Base-by-base conservation (phyloP, 169 alveolate species). In the Fabrea salina region DNA sequence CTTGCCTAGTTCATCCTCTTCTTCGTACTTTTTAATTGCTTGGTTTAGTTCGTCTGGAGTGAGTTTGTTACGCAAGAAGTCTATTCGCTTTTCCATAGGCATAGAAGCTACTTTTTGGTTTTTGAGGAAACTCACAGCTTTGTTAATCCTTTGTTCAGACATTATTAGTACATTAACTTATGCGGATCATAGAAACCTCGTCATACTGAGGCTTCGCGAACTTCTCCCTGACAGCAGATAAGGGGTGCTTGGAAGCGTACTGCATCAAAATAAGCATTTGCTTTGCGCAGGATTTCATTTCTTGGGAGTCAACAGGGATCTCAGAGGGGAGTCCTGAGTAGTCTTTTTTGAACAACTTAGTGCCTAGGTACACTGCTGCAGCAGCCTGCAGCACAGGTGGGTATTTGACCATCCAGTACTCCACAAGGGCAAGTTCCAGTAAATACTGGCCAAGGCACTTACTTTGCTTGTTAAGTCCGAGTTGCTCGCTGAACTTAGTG, bases 391-490 rank as follows among this genome's bases (percentile, higher is more conserved):
- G 35, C 2, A 87, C 67, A 3, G 80, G 78, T 5, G 44, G 50
- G 37, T 75, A 85, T 68, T 79, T 82, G 8, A 85, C 59, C 67
- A 85, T 57, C 1, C 70, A 67, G 57, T 75, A 67, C 40, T 88
- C 90, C 1, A 88, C 71, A 16, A 85, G 61, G 5, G 92, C 47
- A 6, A 89, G 66, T 68, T 89, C 94, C 3, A 86, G 32, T 47
- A 85, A 50, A 58, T 83, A 85, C 27, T 80, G 75, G 5, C 83
- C 82, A 0, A 85, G 79, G 37, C 54, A 51, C 16, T 71, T 54
- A 3, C 58, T 54, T 43, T 50, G 32, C 3, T 59, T 37, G 7
- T 75, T 68, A 5, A 61, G 47, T 3, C 66, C 58, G 40, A 71
- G 71, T 7, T 70, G 39, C 33, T 79, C 80, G 7, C 77, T 32